Evolutionary conservation across 768 basidiomycete species (phyloP).

Genomic region (Russula sp.): DNA sequence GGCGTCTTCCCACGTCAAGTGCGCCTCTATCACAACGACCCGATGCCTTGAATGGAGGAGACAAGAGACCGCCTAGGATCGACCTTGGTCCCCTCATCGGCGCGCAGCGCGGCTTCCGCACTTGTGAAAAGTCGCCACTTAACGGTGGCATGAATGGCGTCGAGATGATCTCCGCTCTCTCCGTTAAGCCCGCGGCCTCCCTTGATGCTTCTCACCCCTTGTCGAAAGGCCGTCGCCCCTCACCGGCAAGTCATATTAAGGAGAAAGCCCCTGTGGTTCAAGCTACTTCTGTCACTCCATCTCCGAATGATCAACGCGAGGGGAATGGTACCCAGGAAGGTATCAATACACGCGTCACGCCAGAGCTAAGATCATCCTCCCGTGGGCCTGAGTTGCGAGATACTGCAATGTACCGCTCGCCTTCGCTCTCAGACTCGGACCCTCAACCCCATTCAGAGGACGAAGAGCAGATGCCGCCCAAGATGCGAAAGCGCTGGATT

Average conservation of each 20-base stretch:
- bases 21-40: constrained; percentile 34
- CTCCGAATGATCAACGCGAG: constrained; percentile 33
- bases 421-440: constrained; percentile 27
- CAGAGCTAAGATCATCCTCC: constrained; percentile 7
- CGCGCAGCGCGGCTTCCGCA: constrained; percentile 56
- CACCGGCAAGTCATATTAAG: not conserved
- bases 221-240: not conserved
- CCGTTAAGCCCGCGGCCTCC: constrained; percentile 17
- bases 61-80: constrained; percentile 28
- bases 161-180: constrained; percentile 46
- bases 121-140: constrained; percentile 52
- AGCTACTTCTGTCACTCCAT: constrained; percentile 20
- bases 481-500: constrained; percentile 32
- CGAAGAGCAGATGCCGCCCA: constrained; percentile 29
- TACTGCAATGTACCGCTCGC: constrained; percentile 23
- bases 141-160: constrained; percentile 64
- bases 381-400: constrained; percentile 11
- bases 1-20: constrained; percentile 34
- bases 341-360: not conserved
- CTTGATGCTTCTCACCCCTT: constrained; percentile 7
- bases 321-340: constrained; percentile 31
- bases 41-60: constrained; percentile 19
- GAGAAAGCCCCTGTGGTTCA: not conserved
- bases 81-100: constrained; percentile 69
- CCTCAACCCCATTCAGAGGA: constrained; percentile 19